Conservation (phyloP, 495 filamentous ascomycete genomes). For the Pyronema domesticum region DNA sequence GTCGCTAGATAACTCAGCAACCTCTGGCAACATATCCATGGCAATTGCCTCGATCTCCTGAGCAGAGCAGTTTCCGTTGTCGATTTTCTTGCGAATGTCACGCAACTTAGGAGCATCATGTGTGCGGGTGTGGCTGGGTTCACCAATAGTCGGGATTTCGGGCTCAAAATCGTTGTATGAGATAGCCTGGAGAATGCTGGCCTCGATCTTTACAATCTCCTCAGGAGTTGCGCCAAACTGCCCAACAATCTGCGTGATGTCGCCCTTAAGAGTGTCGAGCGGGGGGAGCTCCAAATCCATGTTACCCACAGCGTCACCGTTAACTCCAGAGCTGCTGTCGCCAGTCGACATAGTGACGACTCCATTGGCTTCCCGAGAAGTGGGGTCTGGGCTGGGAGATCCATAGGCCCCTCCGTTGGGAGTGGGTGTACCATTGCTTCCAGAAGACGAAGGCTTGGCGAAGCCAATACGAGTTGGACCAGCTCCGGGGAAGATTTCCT, state of each 20-base stretch:
- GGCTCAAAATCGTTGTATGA: slow-evolving; percentile 50
- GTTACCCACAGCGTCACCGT: slow-evolving; percentile 27
- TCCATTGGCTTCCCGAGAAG: slow-evolving; percentile 29
- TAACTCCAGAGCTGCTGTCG: slow-evolving; percentile 19
- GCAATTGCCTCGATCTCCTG: slow-evolving; percentile 87
- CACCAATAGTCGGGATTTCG: slow-evolving; percentile 77
- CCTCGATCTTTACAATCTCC: slow-evolving; percentile 52
- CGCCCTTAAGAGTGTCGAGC: slow-evolving; percentile 54
- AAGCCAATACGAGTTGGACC: slow-evolving; percentile 91
- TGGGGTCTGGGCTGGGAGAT: slow-evolving; percentile 89
- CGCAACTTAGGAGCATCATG: slow-evolving; percentile 91
- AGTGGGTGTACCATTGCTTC: slow-evolving; percentile 59
- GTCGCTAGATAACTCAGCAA: slow-evolving; percentile 73
- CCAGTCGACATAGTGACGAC: slow-evolving; percentile 18
- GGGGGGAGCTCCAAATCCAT: slow-evolving; percentile 49
- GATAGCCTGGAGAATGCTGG: slow-evolving; percentile 58
- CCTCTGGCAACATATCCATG: slow-evolving; percentile 81
- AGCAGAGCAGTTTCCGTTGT: slow-evolving; percentile 71
- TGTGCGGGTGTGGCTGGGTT: slow-evolving; percentile 75
- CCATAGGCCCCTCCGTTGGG: slow-evolving; percentile 61
- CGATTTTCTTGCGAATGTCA: slow-evolving; percentile 92
- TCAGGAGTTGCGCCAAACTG: slow-evolving; percentile 80
- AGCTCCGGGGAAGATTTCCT: slow-evolving; percentile 94
- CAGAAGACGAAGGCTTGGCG: slow-evolving; percentile 82
- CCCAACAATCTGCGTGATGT: slow-evolving; percentile 72